Base-by-base conservation (phyloP, 2,329 filamentous ascomycete genomes). In the Davidsoniella eucalypti region DNA sequence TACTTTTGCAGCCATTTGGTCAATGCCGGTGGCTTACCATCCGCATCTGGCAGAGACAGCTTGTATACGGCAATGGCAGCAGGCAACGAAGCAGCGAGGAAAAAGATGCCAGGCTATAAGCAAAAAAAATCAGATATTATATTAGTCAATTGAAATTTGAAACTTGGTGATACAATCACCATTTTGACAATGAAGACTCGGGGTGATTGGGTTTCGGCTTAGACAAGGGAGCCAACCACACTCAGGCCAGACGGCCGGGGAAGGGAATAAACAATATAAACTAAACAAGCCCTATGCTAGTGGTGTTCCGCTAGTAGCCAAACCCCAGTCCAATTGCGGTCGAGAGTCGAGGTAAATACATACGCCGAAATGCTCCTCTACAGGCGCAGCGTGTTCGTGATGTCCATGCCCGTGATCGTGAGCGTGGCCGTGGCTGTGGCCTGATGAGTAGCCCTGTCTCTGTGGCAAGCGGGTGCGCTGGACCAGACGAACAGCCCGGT, bases 291-390 rank as follows among this genome's bases (percentile, higher is more conserved):
- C 29, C 29, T 9, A 5, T 4, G 4, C 21, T 23, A 23, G 21
- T 23, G 21, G 5, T 23, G 21, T 23, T 9, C 29, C 29, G 29
- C 29, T 33, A 33, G 29, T 33, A 33, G 8, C 29, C 29, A 33
- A 33, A 10, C 8, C 8, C 29, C 12, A 33, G 4, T 33, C 29
- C 29, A 9, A 33, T 33, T 33, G 29, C 29, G 29, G n/a, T 29
- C n/a, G 18, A 40, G 46, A 25, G n/a, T 25, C 33, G 25, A 23
- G 9, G 18, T 8, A 8, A 41, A 33, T 52, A 68, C 73, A 53
- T 75, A 78, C 75, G 57, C 75, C 74, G 58, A 77, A 67, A 53
- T 68, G 66, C 64, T 78, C 75, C 57, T 71, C 68, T 54, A 69
- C 70, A 54, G 66, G 63, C 56, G 67, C 66, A 53, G 67, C 62